A percentile compares a stretch with the other conserved stretches of the same genome.
Conservation (phyloP, 257 asterid species). For the Handroanthus guayacan region DNA sequence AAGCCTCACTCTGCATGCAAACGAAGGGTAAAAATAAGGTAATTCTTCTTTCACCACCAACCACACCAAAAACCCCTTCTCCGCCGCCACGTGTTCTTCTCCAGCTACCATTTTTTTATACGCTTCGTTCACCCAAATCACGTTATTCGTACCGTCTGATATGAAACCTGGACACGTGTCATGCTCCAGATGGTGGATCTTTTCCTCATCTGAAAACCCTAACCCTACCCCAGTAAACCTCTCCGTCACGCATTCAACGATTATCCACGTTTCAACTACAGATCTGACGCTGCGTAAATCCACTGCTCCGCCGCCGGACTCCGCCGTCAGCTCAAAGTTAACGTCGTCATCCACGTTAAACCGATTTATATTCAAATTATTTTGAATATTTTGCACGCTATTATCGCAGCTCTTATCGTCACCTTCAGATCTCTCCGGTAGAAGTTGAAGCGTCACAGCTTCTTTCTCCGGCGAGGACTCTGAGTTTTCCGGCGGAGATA, state of each 20-base stretch:
- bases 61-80: constrained; percentile 42
- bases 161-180: constrained; percentile 60
- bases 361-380: neutral
- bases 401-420: constrained; percentile 1
- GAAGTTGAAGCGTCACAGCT: constrained; percentile 49
- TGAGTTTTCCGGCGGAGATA: constrained; percentile 36
- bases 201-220: constrained; percentile 60
- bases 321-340: constrained; percentile 8
- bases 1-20: constrained; percentile 58
- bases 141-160: constrained; percentile 47
- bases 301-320: constrained; percentile 17
- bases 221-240: constrained; percentile 42
- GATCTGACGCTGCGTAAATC: constrained; percentile 20
- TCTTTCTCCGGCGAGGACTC: constrained; percentile 30
- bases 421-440: constrained; percentile 50
- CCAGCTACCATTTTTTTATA: constrained; percentile 44
- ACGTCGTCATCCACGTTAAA: neutral
- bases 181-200: constrained; percentile 40
- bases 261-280: constrained; percentile 43
- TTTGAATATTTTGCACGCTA: neutral
- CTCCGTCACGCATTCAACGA: constrained; percentile 51
- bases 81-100: constrained; percentile 28
- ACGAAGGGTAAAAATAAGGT: constrained; percentile 45
- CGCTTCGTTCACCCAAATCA: constrained; percentile 56
- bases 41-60: constrained; percentile 48